phyloP scores from a whole-genome alignment of 2,329 filamentous ascomycete species.

The Thelonectria blattea region DNA sequence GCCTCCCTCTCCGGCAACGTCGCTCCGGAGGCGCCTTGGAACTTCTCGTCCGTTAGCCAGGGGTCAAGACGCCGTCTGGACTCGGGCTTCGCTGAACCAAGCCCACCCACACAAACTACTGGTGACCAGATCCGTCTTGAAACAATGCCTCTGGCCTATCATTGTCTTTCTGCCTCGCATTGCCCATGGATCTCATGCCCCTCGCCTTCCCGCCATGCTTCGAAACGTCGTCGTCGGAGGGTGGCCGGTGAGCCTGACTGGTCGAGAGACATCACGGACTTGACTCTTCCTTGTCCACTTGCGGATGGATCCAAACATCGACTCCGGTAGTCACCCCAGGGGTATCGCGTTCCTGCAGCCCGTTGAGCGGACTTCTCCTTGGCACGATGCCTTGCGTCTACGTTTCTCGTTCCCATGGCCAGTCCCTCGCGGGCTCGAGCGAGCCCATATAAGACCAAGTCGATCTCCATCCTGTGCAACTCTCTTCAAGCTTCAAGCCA shows the following conservation, averaged over 20 bases:
- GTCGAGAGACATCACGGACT: constrained; percentile 23
- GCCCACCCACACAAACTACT: constrained; percentile 33
- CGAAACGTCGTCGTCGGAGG: constrained; percentile 43
- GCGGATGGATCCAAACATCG: constrained; percentile 25
- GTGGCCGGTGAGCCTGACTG: constrained; percentile 33
- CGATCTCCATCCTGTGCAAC: constrained; percentile 20
- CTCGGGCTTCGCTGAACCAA: constrained; percentile 28
- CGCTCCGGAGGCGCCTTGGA: constrained; percentile 20
- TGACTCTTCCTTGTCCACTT: constrained; percentile 42
- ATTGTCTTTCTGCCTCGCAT: constrained; percentile 29
- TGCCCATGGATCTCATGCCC: constrained; percentile 36
- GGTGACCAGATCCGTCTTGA: constrained; percentile 38
- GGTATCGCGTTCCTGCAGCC: constrained; percentile 30
- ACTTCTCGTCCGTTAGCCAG: constrained; percentile 29
- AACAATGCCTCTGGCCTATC: constrained; percentile 42
- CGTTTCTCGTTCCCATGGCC: constrained; percentile 19
- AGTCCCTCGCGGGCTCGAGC: constrained; percentile 26
- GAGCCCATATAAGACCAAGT: constrained; percentile 35
- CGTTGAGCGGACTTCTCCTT: constrained; percentile 17
- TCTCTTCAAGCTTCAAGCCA: constrained; percentile 37
- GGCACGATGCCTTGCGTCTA: constrained; percentile 17
- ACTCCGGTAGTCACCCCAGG: constrained; percentile 20
- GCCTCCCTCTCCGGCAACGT: background rate
- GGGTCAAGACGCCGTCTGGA: constrained; percentile 31
- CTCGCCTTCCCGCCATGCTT: constrained; percentile 46